Base-by-base conservation (phyloP, 768 basidiomycete genomes). In the Boletus reticuloceps region DNA sequence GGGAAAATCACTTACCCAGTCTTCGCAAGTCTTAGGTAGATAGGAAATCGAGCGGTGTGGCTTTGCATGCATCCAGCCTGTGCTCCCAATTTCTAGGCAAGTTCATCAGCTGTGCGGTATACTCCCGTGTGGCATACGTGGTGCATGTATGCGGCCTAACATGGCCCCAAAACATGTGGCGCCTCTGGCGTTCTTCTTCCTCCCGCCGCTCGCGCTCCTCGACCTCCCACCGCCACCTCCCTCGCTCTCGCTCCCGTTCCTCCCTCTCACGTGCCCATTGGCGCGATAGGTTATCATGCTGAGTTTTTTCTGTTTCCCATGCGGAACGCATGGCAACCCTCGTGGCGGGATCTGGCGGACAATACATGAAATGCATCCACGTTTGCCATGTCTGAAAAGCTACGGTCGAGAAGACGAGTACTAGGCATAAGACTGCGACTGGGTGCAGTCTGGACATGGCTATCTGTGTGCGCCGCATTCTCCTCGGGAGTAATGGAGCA, bases 21-120 rank as follows among this genome's bases (percentile, higher is more conserved):
- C 65, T 50, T 71, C 60, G 16, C 69, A 70, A 22, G n/a, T 53
- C 16, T 22, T 60, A 1, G 69, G 65, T 4, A 58, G 12, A 44
- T 59, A 37, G 0, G 58, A 44, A 10, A 56, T 6, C 58, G 1
- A 67, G 54, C 0, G 65, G 56, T 0, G 64, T 70, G 1, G 47
- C 51, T 43, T 37, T 61, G 58, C 69, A 70, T 0, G 65, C 66
- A 6, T 59, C 58, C n/a, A 66, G 13, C 8, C 58, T 59, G 36
- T 58, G 59, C 6, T 38, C 39, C 52, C 66, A 65, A 17, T 49
- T 43, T 1, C 10, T 29, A 5, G 70, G 72, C n/a, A 73, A 43
- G 39, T 72, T 72, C 47, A 59, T 60, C 4, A 74, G 53, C 6
- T 55, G 53, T 0, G 73, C 73, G 1, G 65, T 61, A n/a, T 73